Percentiles rank a stretch among this genome's conserved stretches.
Conservation (phyloP, 1,139 yeast species). For the Ogataea hybrid region DNA sequence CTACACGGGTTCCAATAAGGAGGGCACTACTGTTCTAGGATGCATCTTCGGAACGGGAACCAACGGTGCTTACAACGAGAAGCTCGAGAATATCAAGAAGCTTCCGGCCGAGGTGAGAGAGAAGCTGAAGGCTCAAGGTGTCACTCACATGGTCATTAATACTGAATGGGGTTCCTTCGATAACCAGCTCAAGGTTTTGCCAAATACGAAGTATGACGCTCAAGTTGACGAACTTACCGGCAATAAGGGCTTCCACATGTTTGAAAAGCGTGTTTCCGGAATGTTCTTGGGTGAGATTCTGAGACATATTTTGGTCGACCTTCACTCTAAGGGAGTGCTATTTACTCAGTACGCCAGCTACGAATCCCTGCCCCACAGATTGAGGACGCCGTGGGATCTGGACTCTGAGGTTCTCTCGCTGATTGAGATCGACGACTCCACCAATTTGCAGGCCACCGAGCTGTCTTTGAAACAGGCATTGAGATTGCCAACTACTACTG, state of each 20-base stretch:
- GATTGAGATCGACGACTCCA: slow-evolving; percentile 78
- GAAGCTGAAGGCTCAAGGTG: slow-evolving; percentile 42
- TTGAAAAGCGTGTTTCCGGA: slow-evolving; percentile 91
- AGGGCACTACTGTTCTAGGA: slow-evolving; percentile 72
- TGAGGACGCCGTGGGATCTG: slow-evolving; percentile 71
- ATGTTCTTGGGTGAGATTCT: slow-evolving; percentile 92
- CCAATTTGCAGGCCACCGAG: slow-evolving; percentile 64
- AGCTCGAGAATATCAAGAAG: slow-evolving; percentile 67
- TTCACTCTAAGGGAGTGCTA: slow-evolving; percentile 54
- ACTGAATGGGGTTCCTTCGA: slow-evolving; percentile 99
- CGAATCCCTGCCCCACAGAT: slow-evolving; percentile 62
- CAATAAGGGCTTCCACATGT: slow-evolving; percentile 82
- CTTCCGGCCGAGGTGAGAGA: slow-evolving; percentile 45
- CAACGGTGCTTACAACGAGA: slow-evolving; percentile 88
- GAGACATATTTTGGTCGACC: slow-evolving; percentile 67
- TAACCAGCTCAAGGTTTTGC: slow-evolving; percentile 68
- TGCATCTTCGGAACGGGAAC: slow-evolving; percentile 96
- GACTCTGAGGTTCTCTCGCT: slow-evolving; percentile 82
- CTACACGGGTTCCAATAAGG: slow-evolving; percentile 67
- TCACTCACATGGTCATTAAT: slow-evolving; percentile 80
- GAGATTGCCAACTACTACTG: slow-evolving; percentile 62
- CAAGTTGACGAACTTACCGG: slow-evolving; percentile 69
- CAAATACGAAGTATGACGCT: slow-evolving; percentile 71
- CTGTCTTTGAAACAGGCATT: slow-evolving; percentile 60
- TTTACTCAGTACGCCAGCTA: slow-evolving; percentile 52